A percentile compares a stretch with the other conserved stretches of the same genome.
Evolutionary conservation across 1,139 yeast species (phyloP).

Genomic region (Scheffersomyces illinoinensis): DNA sequence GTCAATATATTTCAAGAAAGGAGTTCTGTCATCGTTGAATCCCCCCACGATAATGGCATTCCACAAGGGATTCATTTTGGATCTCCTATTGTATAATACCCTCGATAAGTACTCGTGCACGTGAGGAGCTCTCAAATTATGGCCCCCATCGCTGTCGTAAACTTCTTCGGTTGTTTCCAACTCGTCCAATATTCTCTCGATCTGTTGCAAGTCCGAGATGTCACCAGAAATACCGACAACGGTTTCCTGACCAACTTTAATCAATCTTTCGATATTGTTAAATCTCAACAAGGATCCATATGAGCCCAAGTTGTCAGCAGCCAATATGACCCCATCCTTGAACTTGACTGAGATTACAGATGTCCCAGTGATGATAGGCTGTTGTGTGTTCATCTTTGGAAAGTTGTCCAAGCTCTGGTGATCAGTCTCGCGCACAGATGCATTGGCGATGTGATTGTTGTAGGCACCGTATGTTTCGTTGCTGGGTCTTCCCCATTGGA

Average conservation of each 20-base stretch:
- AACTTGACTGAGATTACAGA: constrained; percentile 91
- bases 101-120: constrained; percentile 86
- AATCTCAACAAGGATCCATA: constrained; percentile 93
- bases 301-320: constrained; percentile 92
- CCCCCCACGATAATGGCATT: constrained; percentile 93
- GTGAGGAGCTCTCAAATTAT: constrained; percentile 76
- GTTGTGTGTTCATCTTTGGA: constrained; percentile 86
- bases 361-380: constrained; percentile 95
- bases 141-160: constrained; percentile 78
- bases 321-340: constrained; percentile 86
- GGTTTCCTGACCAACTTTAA: constrained; percentile 80
- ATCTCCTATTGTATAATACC: constrained; percentile 83
- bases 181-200: constrained; percentile 74
- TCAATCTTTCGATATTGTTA: constrained; percentile 78
- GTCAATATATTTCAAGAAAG: constrained; percentile 84
- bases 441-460: constrained; percentile 68
- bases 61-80: constrained; percentile 96
- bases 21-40: constrained; percentile 62
- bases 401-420: constrained; percentile 29
- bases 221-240: constrained; percentile 96
- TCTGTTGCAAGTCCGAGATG: constrained; percentile 87
- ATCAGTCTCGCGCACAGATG: constrained; percentile 26
- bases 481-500: constrained; percentile 92
- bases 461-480: constrained; percentile 79
- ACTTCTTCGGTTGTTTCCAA: constrained; percentile 70